Base-by-base conservation (phyloP, 192 early-diverging fungal genomes). In the Phlyctochytrium bullatum region DNA sequence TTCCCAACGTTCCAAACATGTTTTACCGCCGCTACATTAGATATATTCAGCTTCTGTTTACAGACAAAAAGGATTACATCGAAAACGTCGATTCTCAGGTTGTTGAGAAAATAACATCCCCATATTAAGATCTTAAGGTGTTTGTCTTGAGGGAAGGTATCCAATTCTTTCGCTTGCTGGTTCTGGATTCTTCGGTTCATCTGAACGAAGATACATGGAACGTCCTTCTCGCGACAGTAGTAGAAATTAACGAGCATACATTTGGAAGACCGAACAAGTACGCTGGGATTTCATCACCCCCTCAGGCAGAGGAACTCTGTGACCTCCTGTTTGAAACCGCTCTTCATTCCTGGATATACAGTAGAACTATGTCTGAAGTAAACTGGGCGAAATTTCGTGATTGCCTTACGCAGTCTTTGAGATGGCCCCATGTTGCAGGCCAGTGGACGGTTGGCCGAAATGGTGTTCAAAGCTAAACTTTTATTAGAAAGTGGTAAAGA, bases 291-390 rank as follows among this genome's bases (percentile, higher is more conserved):
- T 56, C 57, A 20, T 63, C 73, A 17, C 31, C 73, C 1, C 36
- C 57, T 4, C 73, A 36, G 28, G 74, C 85, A 2, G 82, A 86
- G 16, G 92, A 92, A 2, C 63, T 92, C 60, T 82, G 83, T 0
- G 83, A 88, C 34, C 76, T 73, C 59, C 68, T 90, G 17, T 73
- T 88, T 51, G 92, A 94, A 73, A 92, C 91, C 0, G 67, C 90
- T 14, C 78, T 93, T 12, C 72, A 71, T 61, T 80, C 84, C 4
- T 88, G 88, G 82, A 83, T 89, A 6, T 76, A 91, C 47, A 86
- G 86, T 34, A 79, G 72, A 2, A 81, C 70, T 2, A 63, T 64
- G 0, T 62, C 80, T n/a, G 66, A 76, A 1, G 76, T 72, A 0
- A 67, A 83, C 34, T 94, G 92, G 92, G 61, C 73, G 34, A 73